Base-by-base conservation (phyloP, 1,284 basidiomycete species). In the Takashimella tepidaria region DNA sequence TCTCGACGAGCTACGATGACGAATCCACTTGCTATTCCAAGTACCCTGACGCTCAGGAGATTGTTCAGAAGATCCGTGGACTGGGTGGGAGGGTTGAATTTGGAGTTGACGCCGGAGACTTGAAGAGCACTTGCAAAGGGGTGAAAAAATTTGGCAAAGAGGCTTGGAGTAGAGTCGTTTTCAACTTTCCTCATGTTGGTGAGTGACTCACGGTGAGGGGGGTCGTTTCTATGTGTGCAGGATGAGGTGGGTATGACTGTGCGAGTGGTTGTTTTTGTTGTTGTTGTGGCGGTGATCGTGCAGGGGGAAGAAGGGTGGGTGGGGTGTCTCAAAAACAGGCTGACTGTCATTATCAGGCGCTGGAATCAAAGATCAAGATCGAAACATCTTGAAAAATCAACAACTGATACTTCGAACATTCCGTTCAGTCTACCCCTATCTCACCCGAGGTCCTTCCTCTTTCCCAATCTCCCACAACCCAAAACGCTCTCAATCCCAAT, bases 151-250 rank as follows among this genome's bases (percentile, higher is more conserved):
- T 88, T 46, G 85, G 84, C 58, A 56, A 54, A 43, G 54, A 54
- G 16, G 50, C 57, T 41, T 88, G 82, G 86, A 92, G 78, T 79
- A 83, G 74, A 51, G 82, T 98, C 54, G 85, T 91, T 21, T 98
- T 92, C 84, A 97, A 98, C 70, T 98, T 98, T 66, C 95, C 95
- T 49, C 95, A 98, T 78, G 88, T 88, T 63, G 93, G 93, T 87
- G 66, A 64, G 82, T 76, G 10, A 45, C n/a, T n/a, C n/a, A n/a
- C n/a, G n/a, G n/a, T n/a, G n/a, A n/a, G n/a, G n/a, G n/a, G n/a
- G n/a, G n/a, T n/a, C n/a, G n/a, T n/a, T n/a, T n/a, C n/a, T n/a
- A n/a, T n/a, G n/a, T n/a, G n/a, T n/a, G n/a, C n/a, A n/a, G n/a
- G n/a, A n/a, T n/a, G n/a, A n/a, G n/a, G n/a, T n/a, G n/a, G n/a